Percentiles rank a stretch among this genome's conserved stretches.
These are phyloP conservation scores for Entelexis sorbosivorans DNA, from an alignment of 1,139 yeast species.

Conservation along the genomic window DNA sequence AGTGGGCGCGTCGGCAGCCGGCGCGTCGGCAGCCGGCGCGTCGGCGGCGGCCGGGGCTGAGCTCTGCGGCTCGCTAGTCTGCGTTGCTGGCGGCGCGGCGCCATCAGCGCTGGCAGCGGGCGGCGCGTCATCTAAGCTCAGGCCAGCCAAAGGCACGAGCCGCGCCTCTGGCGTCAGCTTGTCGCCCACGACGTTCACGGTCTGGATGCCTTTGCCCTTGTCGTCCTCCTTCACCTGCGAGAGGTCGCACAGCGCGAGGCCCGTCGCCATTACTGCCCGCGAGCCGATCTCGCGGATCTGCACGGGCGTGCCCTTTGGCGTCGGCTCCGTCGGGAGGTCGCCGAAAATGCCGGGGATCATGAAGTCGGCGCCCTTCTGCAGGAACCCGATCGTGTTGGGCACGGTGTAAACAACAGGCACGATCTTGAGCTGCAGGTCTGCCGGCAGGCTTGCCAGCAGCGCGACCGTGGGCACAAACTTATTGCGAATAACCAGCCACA, in stretches of 20 bases:
- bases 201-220: constrained; percentile 33
- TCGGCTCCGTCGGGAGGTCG: constrained; percentile 49
- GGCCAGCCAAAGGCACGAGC: constrained; percentile 6
- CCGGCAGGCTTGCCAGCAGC: constrained; percentile 62
- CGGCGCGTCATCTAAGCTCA: neutral
- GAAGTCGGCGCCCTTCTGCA: constrained; percentile 72
- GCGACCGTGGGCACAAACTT: constrained; percentile 56
- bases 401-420: constrained; percentile 64
- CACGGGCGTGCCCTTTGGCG: constrained; percentile 45
- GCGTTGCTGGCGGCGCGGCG: too few species aligned
- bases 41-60: neutral
- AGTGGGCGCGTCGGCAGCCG: too few species aligned
- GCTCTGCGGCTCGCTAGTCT: neutral
- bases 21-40: neutral
- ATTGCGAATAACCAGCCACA: constrained; percentile 57
- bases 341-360: constrained; percentile 79
- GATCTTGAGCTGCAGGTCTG: constrained; percentile 28
- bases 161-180: constrained; percentile 28
- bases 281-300: constrained; percentile 42
- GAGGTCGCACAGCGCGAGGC: constrained; percentile 49
- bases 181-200: constrained; percentile 34
- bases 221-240: constrained; percentile 24
- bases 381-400: constrained; percentile 52
- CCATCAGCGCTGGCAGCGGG: too few species aligned
- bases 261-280: constrained; percentile 48